Percentiles rank a stretch among this genome's conserved stretches.
phyloP scores from a whole-genome alignment of 129 eudicot genomes.

The Flaveria trinervia region DNA sequence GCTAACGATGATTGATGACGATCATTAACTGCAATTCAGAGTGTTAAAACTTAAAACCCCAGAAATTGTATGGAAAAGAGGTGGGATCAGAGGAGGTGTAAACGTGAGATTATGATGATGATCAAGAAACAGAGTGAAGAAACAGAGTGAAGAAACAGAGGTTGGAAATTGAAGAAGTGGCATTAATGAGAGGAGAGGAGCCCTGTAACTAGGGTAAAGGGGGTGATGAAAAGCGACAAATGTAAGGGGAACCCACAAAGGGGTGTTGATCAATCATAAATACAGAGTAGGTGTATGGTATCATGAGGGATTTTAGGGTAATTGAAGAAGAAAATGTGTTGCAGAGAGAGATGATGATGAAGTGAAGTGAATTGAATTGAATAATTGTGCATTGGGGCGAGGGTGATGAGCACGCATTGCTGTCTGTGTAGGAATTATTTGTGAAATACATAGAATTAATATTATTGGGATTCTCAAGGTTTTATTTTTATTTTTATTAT shows the following conservation, averaged over 20 bases:
- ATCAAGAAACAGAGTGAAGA: background rate
- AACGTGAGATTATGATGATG: background rate
- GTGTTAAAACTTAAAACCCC: background rate
- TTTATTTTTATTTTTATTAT: background rate
- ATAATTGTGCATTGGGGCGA: conserved; percentile 4
- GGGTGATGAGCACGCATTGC: conserved; percentile 11
- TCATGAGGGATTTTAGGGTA: background rate
- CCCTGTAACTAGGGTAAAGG: conserved; percentile 23
- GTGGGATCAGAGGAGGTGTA: too few species aligned
- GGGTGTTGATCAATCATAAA: conserved; percentile 19
- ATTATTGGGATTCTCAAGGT: background rate
- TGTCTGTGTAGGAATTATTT: background rate
- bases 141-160: background rate
- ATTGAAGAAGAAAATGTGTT: background rate
- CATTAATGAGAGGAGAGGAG: conserved; percentile 24
- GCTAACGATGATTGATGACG: conserved; percentile 2
- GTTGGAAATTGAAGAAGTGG: background rate
- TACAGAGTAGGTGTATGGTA: conserved; percentile 17
- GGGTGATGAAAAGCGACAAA: conserved; percentile 17
- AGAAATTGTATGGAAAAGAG: background rate
- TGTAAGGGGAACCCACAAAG: conserved; percentile 23
- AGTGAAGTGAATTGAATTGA: background rate
- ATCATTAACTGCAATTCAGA: conserved; percentile 17
- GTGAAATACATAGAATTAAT: background rate
- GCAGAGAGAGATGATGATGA: background rate